Percentiles rank a stretch among this genome's conserved stretches.
These are phyloP conservation scores for Debaryomyces udenii DNA, from an alignment of 1,139 yeast genomes.

Conservation along the genomic window DNA sequence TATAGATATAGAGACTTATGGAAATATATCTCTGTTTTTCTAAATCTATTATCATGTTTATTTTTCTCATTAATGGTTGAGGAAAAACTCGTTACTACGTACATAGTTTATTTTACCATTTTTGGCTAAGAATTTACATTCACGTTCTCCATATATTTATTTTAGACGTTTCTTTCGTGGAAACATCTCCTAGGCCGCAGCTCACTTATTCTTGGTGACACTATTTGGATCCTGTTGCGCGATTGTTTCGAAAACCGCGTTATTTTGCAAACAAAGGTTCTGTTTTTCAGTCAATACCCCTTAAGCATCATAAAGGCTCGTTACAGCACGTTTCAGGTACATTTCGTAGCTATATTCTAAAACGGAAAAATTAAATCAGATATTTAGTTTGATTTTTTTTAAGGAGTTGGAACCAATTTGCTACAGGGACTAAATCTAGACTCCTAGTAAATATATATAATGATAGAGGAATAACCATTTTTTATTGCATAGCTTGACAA, in stretches of 20 bases:
- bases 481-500: neutral
- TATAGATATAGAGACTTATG: conserved; percentile 1
- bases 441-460: neutral
- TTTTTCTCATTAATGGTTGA: neutral
- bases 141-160: no score
- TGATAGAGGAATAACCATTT: neutral
- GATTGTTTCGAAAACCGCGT: conserved; percentile 8
- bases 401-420: conserved; percentile 2
- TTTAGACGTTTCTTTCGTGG: no score
- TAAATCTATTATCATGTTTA: neutral
- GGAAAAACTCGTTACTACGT: neutral
- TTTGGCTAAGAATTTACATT: neutral
- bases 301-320: neutral
- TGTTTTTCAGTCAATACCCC: neutral
- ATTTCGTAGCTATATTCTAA: neutral
- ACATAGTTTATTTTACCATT: neutral
- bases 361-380: neutral
- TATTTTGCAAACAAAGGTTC: conserved; percentile 3
- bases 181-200: no score
- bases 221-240: conserved; percentile 1
- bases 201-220: no score
- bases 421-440: neutral
- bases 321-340: conserved; percentile 6
- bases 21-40: neutral
- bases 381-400: neutral